Conservation (phyloP, 1,284 basidiomycete genomes). For the Microbotryum intermedium region DNA sequence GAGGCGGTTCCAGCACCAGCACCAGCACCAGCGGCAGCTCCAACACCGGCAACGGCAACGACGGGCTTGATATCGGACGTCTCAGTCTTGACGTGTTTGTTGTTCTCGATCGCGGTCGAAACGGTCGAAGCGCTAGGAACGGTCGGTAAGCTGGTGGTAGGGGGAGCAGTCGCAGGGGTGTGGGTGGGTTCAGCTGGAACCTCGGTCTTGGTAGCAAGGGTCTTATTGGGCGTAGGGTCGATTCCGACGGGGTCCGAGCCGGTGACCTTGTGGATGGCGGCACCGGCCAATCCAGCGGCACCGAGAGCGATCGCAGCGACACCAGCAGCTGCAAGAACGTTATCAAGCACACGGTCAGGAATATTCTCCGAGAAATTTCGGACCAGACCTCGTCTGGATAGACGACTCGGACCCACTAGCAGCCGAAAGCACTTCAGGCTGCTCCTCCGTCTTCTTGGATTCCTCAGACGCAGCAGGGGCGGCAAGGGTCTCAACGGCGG, state of each 20-base stretch:
- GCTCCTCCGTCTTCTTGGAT: not conserved
- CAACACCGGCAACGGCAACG: not conserved
- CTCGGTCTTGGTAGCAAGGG: too few species aligned
- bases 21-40: not conserved
- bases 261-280: not conserved
- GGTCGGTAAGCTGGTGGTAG: not conserved
- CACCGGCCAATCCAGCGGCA: not conserved
- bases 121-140: constrained; percentile 5
- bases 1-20: not conserved
- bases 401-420: not conserved
- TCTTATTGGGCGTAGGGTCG: too few species aligned
- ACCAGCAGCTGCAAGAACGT: not conserved
- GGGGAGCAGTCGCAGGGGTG: too few species aligned
- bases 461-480: not conserved
- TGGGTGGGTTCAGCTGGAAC: too few species aligned
- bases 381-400: not conserved
- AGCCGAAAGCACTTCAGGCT: not conserved
- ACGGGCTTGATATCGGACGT: constrained; percentile 3
- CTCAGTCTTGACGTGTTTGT: constrained; percentile 2
- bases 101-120: constrained; percentile 7
- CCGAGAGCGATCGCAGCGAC: not conserved
- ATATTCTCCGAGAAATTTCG: too few species aligned
- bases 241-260: too few species aligned
- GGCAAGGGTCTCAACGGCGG: not conserved
- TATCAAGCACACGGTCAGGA: too few species aligned